Evolutionary conservation across 805 yeast species (phyloP).

Genomic region (Spathaspora gorwiae): DNA sequence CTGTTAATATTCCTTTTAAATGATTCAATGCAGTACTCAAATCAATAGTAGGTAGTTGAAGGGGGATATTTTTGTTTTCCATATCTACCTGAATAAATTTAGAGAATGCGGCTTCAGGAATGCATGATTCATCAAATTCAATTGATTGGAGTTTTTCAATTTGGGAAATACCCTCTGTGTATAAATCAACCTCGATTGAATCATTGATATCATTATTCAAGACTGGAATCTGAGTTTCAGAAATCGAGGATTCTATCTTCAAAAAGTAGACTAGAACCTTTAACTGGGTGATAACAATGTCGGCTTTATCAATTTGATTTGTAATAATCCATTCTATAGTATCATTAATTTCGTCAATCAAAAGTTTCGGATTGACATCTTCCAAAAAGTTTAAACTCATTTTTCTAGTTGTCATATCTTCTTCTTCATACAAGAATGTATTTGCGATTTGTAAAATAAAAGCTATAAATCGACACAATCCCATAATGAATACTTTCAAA

Average conservation of each 20-base stretch:
- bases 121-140: neutral
- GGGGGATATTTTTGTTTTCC: constrained; percentile 35
- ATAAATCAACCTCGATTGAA: constrained; percentile 10
- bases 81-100: constrained; percentile 32
- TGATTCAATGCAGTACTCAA: constrained; percentile 17
- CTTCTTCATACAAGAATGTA: constrained; percentile 70
- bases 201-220: constrained; percentile 3
- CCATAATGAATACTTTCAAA: constrained; percentile 47
- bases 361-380: constrained; percentile 17
- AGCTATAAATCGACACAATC: constrained; percentile 51
- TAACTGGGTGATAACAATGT: constrained; percentile 16
- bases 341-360: constrained; percentile 25
- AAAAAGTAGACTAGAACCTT: constrained; percentile 24
- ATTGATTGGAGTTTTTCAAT: constrained; percentile 4
- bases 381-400: constrained; percentile 45
- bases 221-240: constrained; percentile 1
- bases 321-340: constrained; percentile 29
- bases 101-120: constrained; percentile 27
- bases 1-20: constrained; percentile 19
- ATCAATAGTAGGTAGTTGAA: constrained; percentile 21
- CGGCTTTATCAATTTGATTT: neutral
- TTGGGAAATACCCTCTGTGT: constrained; percentile 13
- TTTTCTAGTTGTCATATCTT: constrained; percentile 62
- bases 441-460: constrained; percentile 43
- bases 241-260: constrained; percentile 18